Base-by-base conservation (phyloP, 192 early-diverging fungal species). In the Chytriomyces hyalinus region DNA sequence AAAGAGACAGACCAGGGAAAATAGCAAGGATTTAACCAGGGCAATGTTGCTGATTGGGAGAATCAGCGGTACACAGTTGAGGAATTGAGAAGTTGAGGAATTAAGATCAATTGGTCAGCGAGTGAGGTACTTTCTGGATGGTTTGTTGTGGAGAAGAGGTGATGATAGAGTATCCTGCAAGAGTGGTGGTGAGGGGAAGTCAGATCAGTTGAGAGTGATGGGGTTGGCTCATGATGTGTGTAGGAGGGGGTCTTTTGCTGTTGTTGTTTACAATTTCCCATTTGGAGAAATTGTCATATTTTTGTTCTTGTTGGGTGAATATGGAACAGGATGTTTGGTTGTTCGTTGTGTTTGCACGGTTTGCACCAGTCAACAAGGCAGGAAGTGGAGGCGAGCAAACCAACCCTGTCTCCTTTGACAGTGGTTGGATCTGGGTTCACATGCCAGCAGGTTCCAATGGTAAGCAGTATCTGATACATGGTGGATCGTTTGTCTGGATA, bases 401-500 rank as follows among this genome's bases (percentile, higher is more conserved):
- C 65, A 15, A 45, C 6, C 0, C 4, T 46, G 45, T 7, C 36
- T 0, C 65, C 65, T 2, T 1, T 67, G 0, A 46, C 65, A 0
- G 65, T 67, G 4, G 24, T 28, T 17, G 22, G 65, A 67, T 67
- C 1, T 46, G 0, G 44, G n/a, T 67, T 3, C 36, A 45, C 11
- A 67, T 67, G 65, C 65, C 65, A 11, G 7, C 7, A 2, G 65
- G 65, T 3, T n/a, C 13, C 1, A 45, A 67, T 46, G 65, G 65
- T 10, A 67, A 67, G 45, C 65, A 46, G 65, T 67, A 67, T 6
- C 20, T 67, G 44, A n/a, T 67, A 67, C 36, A 15, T 47, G 44
- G 45, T 45, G 0, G 22, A 45, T 10, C 4, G 10, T 28, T 36
- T 67, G 65, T 46, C 36, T 67, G 24, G 24, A 1, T 67, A 46